Evolutionary conservation across 805 yeast species (phyloP).

Genomic region (Candida vaughaniae): DNA sequence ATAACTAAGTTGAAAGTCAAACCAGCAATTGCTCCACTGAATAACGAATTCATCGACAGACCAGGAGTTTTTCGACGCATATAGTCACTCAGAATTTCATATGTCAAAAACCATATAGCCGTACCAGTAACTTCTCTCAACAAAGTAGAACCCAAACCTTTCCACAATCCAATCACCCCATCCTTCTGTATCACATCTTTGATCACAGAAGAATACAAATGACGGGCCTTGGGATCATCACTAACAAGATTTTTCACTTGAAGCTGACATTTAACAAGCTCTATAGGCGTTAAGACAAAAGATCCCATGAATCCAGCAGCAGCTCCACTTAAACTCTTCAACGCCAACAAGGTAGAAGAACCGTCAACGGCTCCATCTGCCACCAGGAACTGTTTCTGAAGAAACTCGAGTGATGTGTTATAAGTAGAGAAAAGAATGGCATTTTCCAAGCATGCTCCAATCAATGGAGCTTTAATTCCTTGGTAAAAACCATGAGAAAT

Average conservation of each 20-base stretch:
- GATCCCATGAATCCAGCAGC: constrained; percentile 81
- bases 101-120: constrained; percentile 91
- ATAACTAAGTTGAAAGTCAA: constrained; percentile 72
- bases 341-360: constrained; percentile 8
- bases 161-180: constrained; percentile 80
- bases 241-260: constrained; percentile 55
- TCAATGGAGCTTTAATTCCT: constrained; percentile 77
- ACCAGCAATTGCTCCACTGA: constrained; percentile 88
- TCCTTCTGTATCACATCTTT: constrained; percentile 41
- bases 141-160: constrained; percentile 80
- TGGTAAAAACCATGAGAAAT: constrained; percentile 67
- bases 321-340: constrained; percentile 68
- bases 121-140: constrained; percentile 86
- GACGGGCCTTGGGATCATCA: constrained; percentile 22
- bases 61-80: constrained; percentile 43
- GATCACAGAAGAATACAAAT: constrained; percentile 31
- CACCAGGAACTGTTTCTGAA: constrained; percentile 22
- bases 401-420: constrained; percentile 37
- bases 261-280: constrained; percentile 80
- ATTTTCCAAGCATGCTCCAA: constrained; percentile 89
- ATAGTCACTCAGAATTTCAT: constrained; percentile 53
- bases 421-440: constrained; percentile 75
- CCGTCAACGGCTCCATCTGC: constrained; percentile 21
- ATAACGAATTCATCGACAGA: constrained; percentile 39
- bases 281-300: constrained; percentile 87